A percentile compares a stretch with the other conserved stretches of the same genome.
Evolutionary conservation across 2,329 filamentous ascomycete species (phyloP).

Genomic region (Ceratocystis colombiana): DNA sequence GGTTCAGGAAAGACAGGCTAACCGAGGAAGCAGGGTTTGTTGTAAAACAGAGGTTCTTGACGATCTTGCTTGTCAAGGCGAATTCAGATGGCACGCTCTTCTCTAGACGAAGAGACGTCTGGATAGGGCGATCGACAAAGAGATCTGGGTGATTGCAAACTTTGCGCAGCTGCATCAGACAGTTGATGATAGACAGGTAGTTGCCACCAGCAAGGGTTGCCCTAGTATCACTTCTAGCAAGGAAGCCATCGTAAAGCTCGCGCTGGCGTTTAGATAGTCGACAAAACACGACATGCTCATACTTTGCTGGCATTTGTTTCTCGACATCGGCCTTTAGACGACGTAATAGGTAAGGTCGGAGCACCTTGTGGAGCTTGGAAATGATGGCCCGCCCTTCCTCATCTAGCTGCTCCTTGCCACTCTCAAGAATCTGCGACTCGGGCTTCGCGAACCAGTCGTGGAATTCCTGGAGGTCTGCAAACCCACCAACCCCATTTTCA

Average conservation of each 20-base stretch:
- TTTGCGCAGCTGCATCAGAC: constrained; percentile 91
- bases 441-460: constrained; percentile 93
- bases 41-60: constrained; percentile 49
- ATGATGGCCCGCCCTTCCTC: constrained; percentile 89
- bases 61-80: constrained; percentile 52
- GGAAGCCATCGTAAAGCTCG: constrained; percentile 91
- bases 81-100: constrained; percentile 48
- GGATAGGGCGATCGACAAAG: constrained; percentile 90
- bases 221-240: constrained; percentile 79
- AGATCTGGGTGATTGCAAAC: constrained; percentile 98
- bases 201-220: constrained; percentile 85
- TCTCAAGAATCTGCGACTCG: constrained; percentile 91
- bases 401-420: constrained; percentile 86
- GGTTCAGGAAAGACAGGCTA: constrained; percentile 66
- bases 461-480: constrained; percentile 91
- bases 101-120: constrained; percentile 89
- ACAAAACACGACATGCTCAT: constrained; percentile 94
- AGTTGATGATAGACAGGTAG: constrained; percentile 96
- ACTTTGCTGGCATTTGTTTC: constrained; percentile 97
- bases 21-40: constrained; percentile 45
- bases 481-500: constrained; percentile 75
- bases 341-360: constrained; percentile 82
- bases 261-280: constrained; percentile 89
- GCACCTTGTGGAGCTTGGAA: constrained; percentile 82
- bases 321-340: constrained; percentile 93